Conservation (phyloP, 2,329 filamentous ascomycete species). For the Ophiostoma triangulosporum region DNA sequence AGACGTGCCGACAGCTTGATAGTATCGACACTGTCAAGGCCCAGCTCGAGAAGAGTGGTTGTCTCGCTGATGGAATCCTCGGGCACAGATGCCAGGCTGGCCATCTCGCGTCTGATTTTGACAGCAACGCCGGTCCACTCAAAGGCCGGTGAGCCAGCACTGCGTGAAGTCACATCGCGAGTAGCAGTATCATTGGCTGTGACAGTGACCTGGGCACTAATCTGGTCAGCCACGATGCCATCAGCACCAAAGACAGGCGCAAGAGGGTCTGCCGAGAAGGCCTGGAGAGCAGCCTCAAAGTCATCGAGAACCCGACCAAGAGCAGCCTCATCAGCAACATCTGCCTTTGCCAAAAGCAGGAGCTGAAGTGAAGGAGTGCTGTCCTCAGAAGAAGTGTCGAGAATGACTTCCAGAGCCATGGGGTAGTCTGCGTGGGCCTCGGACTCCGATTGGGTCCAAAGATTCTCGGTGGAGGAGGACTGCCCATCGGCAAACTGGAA, state of each 20-base stretch:
- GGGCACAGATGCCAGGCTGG: conserved; percentile 42
- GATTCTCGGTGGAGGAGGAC: conserved; percentile 9
- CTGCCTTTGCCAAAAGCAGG: conserved; percentile 44
- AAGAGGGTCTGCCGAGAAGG: conserved; percentile 15
- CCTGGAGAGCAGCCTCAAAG: conserved; percentile 21
- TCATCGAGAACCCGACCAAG: conserved; percentile 26
- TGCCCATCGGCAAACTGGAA: conserved; percentile 47
- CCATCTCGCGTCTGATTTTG: conserved; percentile 47
- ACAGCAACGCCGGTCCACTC: conserved; percentile 43
- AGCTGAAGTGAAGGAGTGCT: conserved; percentile 29
- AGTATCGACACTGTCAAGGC: conserved; percentile 82
- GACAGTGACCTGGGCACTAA: background rate
- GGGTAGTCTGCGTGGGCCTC: conserved; percentile 51
- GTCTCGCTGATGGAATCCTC: conserved; percentile 37
- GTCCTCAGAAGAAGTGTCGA: conserved; percentile 19
- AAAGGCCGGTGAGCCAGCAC: conserved; percentile 25
- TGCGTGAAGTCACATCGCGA: background rate
- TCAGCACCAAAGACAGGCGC: background rate
- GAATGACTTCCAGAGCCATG: conserved; percentile 60
- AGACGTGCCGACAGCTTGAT: conserved; percentile 71
- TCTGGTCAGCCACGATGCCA: background rate
- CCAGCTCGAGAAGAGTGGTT: conserved; percentile 64
- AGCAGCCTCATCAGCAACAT: conserved; percentile 20
- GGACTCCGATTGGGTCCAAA: conserved; percentile 44
- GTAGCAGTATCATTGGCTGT: too few relatives aligned